Base-by-base conservation (phyloP, 352 stramenopile species). In the Thraustotheca clavata region DNA sequence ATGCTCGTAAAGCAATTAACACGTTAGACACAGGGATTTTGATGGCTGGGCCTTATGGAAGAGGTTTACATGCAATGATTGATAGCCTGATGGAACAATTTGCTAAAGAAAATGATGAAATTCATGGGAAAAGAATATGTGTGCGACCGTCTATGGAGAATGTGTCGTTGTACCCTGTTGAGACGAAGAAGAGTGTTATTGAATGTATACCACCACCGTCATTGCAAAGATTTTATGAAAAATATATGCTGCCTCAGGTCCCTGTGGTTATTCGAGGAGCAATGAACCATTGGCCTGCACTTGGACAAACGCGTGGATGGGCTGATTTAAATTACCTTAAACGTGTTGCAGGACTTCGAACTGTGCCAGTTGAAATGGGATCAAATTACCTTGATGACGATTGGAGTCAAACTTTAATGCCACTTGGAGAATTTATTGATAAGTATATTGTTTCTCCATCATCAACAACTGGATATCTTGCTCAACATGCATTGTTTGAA, bases 401-500 rank as follows among this genome's bases (percentile, higher is more conserved):
- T 49, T 93, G 83, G 83, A 69, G 72, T 0, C 81, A 91, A 65
- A 70, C 86, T 47, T 77, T 93, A 43, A 91, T 93, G 79, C 88
- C 81, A 0, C 38, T 93, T 47, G 88, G 85, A 50, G 77, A 83
- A 36, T 93, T 93, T 55, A 71, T 93, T 8, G 81, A 93, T 69
- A 62, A 60, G 27, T 70, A 77, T 71, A 86, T 87, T 32, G 33
- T 70, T n/a, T 49, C 54, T n/a, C n/a, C 62, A 34, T 60, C 20
- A 9, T 8, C 35, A 7, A 24, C 9, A 24, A 54, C 80, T 4
- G 87, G 80, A 3, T 96, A 96, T 59, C 67, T 96, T 35, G 88
- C 88, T 0, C 88, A 96, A 68, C 86, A 96, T 39, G 75, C 88
- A 55, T 79, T 96, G 31, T 96, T 96, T 68, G 88, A 96, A 12